Conservation (phyloP, 2,329 filamentous ascomycete genomes). For the Xylaria sp. region DNA sequence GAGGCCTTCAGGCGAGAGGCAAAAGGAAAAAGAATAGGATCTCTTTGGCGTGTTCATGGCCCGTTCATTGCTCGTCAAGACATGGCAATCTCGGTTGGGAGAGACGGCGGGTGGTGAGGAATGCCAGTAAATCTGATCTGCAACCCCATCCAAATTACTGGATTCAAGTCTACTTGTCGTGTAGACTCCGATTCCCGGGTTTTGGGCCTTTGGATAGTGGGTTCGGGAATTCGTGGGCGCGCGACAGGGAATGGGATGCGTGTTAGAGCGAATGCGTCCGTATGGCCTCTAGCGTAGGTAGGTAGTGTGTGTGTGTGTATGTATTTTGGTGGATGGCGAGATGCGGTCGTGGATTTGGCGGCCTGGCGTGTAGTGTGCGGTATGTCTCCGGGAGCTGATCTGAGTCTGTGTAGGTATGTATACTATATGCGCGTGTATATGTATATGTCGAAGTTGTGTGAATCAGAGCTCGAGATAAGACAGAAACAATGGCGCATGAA, state of each 20-base stretch:
- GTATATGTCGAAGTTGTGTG: constrained; percentile 31
- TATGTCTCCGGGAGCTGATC: constrained; percentile 22
- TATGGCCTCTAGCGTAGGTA: constrained; percentile 24
- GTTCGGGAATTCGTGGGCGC: constrained; percentile 17
- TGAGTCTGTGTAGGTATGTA: constrained; percentile 28
- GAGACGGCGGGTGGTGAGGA: constrained; percentile 36
- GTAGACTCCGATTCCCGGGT: constrained; percentile 9
- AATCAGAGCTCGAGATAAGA: constrained; percentile 11
- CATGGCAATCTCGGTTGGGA: constrained; percentile 44
- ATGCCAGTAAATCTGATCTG: constrained; percentile 43
- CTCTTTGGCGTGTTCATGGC: constrained; percentile 47
- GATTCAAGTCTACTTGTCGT: neutral
- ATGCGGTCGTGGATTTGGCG: constrained; percentile 44
- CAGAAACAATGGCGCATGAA: constrained; percentile 33
- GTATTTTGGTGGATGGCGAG: constrained; percentile 23
- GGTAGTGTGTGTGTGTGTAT: constrained; percentile 17
- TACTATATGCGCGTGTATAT: constrained; percentile 8
- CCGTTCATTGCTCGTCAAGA: constrained; percentile 50
- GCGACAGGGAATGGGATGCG: constrained; percentile 21
- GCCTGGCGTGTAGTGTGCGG: constrained; percentile 41
- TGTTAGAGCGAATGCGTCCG: constrained; percentile 11
- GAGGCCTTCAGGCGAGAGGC: constrained; percentile 51
- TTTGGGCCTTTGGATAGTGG: neutral
- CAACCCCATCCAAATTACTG: constrained; percentile 23
- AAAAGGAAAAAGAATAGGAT: constrained; percentile 43